phyloP scores from a whole-genome alignment of 768 basidiomycete species.

The Porphyrellus cyaneotinctus region DNA sequence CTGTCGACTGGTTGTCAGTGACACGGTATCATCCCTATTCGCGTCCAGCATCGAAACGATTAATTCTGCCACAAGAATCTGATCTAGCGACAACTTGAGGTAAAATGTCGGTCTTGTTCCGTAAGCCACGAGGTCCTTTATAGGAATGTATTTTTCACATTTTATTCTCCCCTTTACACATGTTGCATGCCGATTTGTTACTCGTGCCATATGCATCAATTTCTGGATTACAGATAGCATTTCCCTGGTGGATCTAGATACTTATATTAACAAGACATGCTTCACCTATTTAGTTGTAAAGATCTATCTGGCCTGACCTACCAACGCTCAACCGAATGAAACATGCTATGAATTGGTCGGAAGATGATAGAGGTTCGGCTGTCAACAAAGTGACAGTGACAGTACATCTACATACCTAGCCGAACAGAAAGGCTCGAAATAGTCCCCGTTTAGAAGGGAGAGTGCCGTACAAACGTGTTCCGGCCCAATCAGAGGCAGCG shows the following conservation, averaged over 20 bases:
- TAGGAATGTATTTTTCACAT: not conserved
- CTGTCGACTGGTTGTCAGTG: not conserved
- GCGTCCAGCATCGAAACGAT: constrained; percentile 11
- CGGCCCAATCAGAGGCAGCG: no score
- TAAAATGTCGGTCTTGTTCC: not conserved
- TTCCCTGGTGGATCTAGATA: not conserved
- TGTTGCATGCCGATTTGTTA: not conserved
- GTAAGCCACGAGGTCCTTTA: not conserved
- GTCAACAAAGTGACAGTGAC: no score
- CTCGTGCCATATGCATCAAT: not conserved
- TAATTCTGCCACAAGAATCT: constrained; percentile 18
- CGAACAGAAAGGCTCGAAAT: no score
- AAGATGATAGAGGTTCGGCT: no score
- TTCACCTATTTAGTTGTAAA: not conserved
- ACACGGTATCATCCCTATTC: constrained; percentile 19
- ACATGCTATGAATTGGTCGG: no score
- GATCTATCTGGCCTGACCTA: not conserved
- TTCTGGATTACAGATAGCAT: not conserved
- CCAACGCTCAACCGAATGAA: no score
- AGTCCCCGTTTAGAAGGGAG: no score
- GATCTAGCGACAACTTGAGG: not conserved
- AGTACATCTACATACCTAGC: no score
- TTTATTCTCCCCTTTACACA: not conserved
- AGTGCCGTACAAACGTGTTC: no score
- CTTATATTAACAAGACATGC: constrained; percentile 1